Evolutionary conservation across 345 rosid species (phyloP).

Genomic region (Citrus reticulata): DNA sequence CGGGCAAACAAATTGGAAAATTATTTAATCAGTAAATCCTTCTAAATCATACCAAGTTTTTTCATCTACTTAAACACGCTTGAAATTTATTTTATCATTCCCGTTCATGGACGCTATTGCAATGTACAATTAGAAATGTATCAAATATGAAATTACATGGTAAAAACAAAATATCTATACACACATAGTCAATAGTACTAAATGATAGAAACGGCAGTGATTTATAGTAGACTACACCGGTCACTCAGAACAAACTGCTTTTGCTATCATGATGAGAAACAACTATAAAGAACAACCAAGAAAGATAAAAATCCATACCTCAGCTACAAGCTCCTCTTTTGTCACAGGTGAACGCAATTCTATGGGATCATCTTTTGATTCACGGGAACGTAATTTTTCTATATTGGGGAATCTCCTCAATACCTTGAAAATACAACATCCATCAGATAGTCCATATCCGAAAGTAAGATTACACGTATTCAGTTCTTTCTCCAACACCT

Average conservation of each 20-base stretch:
- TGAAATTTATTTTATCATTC: neutral
- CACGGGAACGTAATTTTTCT: constrained; percentile 60
- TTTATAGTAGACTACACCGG: neutral
- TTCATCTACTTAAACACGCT: neutral
- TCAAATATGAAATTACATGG: neutral
- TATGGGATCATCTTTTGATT: constrained; percentile 68
- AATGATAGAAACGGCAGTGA: neutral
- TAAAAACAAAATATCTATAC: neutral
- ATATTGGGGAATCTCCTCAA: constrained; percentile 55
- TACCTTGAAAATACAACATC: constrained; percentile 34
- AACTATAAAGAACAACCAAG: neutral
- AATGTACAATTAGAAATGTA: neutral
- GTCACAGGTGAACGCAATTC: constrained; percentile 67
- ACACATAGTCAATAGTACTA: neutral
- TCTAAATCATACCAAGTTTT: neutral
- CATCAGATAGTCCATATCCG: neutral
- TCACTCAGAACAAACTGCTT: neutral
- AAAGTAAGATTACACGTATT: neutral
- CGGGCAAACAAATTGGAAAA: neutral
- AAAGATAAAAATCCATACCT: constrained; percentile 39
- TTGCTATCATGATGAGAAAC: neutral
- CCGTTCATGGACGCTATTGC: neutral
- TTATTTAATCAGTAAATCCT: neutral
- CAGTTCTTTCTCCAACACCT: neutral
- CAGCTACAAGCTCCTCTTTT: constrained; percentile 66